A percentile compares a stretch with the other conserved stretches of the same genome.
Conservation (phyloP, 2,329 filamentous ascomycete species). For the Monascus ruber region DNA sequence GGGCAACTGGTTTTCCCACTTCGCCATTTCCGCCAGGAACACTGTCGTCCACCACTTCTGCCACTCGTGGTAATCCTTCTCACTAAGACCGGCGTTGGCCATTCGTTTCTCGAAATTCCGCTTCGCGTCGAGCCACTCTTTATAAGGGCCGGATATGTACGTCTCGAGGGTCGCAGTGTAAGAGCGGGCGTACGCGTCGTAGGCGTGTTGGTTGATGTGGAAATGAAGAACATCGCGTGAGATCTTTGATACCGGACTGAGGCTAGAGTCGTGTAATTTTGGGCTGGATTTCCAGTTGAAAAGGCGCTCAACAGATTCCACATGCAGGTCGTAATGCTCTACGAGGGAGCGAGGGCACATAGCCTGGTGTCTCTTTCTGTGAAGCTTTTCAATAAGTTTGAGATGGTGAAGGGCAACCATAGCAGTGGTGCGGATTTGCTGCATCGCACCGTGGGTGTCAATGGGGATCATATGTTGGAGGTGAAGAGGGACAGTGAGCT, state of each 20-base stretch:
- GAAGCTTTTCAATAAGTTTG: constrained; percentile 7
- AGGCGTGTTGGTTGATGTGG: constrained; percentile 7
- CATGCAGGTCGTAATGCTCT: constrained; percentile 5
- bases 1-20: constrained; percentile 15
- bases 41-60: constrained; percentile 12
- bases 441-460: constrained; percentile 4
- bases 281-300: constrained; percentile 11
- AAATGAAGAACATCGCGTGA: constrained; percentile 12
- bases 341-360: constrained; percentile 13
- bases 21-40: constrained; percentile 14
- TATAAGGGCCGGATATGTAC: constrained; percentile 6
- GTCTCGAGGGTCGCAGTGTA: background rate
- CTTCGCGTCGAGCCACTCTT: constrained; percentile 8
- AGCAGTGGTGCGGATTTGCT: constrained; percentile 8
- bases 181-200: background rate
- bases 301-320: constrained; percentile 15
- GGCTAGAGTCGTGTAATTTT: constrained; percentile 5
- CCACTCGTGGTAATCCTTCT: constrained; percentile 10
- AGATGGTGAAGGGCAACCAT: constrained; percentile 5
- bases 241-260: constrained; percentile 15
- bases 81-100: constrained; percentile 2
- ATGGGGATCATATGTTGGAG: constrained; percentile 4
- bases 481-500: constrained; percentile 7
- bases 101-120: constrained; percentile 5
- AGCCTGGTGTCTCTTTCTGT: constrained; percentile 11